A percentile compares a stretch with the other conserved stretches of the same genome.
These are phyloP conservation scores for Pythium diclinum DNA, from an alignment of 352 stramenopile genomes.

Conservation along the genomic window DNA sequence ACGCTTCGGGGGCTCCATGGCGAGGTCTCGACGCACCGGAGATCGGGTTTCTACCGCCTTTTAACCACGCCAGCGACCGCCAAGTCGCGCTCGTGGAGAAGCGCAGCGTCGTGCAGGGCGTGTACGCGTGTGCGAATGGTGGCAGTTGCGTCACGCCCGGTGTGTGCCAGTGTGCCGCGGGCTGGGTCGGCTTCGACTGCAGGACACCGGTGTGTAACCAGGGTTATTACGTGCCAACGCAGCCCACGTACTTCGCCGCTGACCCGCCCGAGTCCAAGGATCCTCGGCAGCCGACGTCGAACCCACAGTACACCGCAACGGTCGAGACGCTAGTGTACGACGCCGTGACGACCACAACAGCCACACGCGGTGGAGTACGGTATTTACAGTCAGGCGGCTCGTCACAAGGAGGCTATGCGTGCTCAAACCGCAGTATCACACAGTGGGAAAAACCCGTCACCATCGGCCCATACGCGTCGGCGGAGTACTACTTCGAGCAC, in stretches of 20 bases:
- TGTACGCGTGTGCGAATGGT: slow-evolving; percentile 94
- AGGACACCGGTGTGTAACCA: slow-evolving; percentile 91
- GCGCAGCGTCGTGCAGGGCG: slow-evolving; percentile 84
- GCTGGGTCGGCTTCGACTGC: slow-evolving; percentile 97
- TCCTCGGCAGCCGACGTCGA: slow-evolving; percentile 51
- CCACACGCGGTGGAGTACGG: slow-evolving; percentile 39
- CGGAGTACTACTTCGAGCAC: slow-evolving; percentile 87
- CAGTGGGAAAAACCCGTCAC: slow-evolving; percentile 90
- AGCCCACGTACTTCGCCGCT: slow-evolving; percentile 74
- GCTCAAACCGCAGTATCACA: slow-evolving; percentile 92
- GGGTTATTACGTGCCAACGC: slow-evolving; percentile 89
- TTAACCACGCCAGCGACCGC: slow-evolving; percentile 58
- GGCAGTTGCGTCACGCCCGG: slow-evolving; percentile 90
- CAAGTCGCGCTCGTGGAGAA: slow-evolving; percentile 91
- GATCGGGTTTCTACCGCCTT: slow-evolving; percentile 60
- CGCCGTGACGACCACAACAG: slow-evolving; percentile 31
- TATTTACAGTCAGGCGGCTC: slow-evolving; percentile 43
- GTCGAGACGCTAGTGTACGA: slow-evolving; percentile 63
- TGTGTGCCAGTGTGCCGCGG: slow-evolving; percentile 87
- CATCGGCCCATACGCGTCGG: slow-evolving; percentile 42
- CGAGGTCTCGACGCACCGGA: slow-evolving; percentile 46
- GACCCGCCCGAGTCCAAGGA: slow-evolving; percentile 49
- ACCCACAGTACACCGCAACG: slow-evolving; percentile 51
- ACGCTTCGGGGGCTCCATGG: slow-evolving; percentile 64
- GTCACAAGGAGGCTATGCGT: slow-evolving; percentile 92